phyloP scores from a whole-genome alignment of 805 yeast genomes.

The Myxozyma monticola region DNA sequence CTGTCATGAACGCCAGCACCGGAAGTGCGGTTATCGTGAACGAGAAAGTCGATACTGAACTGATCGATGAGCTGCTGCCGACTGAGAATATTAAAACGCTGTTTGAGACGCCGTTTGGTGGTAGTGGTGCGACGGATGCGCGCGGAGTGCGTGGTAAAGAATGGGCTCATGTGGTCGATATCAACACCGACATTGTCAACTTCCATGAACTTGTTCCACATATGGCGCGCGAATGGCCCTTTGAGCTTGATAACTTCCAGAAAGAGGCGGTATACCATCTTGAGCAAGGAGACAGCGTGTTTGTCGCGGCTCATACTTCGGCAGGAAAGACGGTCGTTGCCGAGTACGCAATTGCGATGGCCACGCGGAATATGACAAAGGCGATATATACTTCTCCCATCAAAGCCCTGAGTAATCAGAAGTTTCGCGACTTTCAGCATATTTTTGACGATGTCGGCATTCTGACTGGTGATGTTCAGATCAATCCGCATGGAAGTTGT shows the following conservation, averaged over 20 bases:
- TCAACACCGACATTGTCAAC: slow-evolving; percentile 78
- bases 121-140: not conserved
- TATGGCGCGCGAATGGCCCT: slow-evolving; percentile 93
- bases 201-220: slow-evolving; percentile 83
- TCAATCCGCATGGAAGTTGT: slow-evolving; percentile 94
- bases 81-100: slow-evolving; percentile 35
- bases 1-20: slow-evolving; percentile 33
- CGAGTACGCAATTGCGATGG: slow-evolving; percentile 97
- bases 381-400: slow-evolving; percentile 96
- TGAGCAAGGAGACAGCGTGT: slow-evolving; percentile 97
- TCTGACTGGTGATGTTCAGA: slow-evolving; percentile 96
- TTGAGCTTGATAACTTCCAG: slow-evolving; percentile 90
- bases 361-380: slow-evolving; percentile 91
- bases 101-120: slow-evolving; percentile 14
- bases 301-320: slow-evolving; percentile 98
- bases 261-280: slow-evolving; percentile 95
- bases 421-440: slow-evolving; percentile 82
- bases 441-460: slow-evolving; percentile 87
- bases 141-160: slow-evolving; percentile 45
- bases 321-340: slow-evolving; percentile 99
- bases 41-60: slow-evolving; percentile 23
- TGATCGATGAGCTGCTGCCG: slow-evolving; percentile 52
- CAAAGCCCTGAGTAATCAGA: slow-evolving; percentile 86
- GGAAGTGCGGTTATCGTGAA: slow-evolving; percentile 2
- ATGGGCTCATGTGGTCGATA: slow-evolving; percentile 96